phyloP scores from a whole-genome alignment of 2,329 filamentous ascomycete species.

The Cylindrodendrum hubeiense region DNA sequence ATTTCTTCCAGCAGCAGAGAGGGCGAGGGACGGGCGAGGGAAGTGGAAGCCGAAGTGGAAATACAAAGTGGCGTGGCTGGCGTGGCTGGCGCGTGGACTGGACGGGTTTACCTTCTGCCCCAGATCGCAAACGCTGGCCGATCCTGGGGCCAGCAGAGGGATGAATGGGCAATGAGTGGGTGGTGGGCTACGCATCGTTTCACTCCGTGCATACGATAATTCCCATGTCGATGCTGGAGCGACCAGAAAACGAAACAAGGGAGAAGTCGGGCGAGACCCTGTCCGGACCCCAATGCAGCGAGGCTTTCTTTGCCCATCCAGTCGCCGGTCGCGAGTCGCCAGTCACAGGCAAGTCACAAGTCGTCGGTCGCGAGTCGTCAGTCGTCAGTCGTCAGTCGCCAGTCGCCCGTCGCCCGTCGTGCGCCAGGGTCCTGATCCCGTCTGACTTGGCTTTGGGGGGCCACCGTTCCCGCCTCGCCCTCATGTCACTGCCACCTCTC shows the following conservation, averaged over 20 bases:
- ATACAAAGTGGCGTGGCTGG: too few species aligned
- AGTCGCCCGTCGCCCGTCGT: not conserved
- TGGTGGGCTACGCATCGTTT: not conserved
- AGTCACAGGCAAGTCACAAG: too few species aligned
- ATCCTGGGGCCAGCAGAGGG: not conserved
- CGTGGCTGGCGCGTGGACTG: too few species aligned
- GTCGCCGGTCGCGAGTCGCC: not conserved
- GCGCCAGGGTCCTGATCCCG: not conserved
- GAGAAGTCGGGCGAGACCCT: conserved; percentile 14
- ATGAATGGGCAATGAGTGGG: not conserved
- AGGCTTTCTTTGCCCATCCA: conserved; percentile 10
- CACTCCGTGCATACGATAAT: not conserved
- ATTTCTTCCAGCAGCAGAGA: not conserved
- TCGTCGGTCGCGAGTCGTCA: not conserved
- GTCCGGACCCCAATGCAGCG: conserved; percentile 2
- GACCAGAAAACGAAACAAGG: conserved; percentile 16
- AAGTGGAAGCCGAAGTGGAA: too few species aligned
- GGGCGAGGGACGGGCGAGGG: too few species aligned
- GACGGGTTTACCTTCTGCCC: not conserved
- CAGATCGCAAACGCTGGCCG: not conserved
- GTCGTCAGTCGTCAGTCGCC: not conserved
- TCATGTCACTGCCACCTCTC: conserved; percentile 3
- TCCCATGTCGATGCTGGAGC: not conserved
- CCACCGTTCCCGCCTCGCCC: conserved; percentile 8
- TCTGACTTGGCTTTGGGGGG: not conserved